These are phyloP conservation scores for Ascochyta pisi DNA, from an alignment of 2,329 filamentous ascomycete genomes.

Conservation along the genomic window DNA sequence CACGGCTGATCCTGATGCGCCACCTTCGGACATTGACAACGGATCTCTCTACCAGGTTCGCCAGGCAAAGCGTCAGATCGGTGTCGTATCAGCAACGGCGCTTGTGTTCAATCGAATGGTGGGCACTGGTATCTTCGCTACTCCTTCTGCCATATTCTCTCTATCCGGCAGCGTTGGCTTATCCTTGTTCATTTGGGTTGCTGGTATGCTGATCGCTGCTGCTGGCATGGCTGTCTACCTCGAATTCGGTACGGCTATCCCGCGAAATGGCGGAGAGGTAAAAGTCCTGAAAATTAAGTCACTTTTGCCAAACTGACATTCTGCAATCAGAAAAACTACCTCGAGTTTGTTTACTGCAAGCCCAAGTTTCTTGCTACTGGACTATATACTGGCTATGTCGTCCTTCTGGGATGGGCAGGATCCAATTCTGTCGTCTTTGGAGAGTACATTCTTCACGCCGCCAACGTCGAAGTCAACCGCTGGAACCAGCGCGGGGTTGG, in stretches of 20 bases:
- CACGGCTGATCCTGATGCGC: constrained; percentile 9
- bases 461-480: constrained; percentile 65
- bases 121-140: constrained; percentile 72
- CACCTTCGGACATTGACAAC: constrained; percentile 27
- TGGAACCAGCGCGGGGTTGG: constrained; percentile 74
- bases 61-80: constrained; percentile 41
- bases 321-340: constrained; percentile 66
- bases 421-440: constrained; percentile 74
- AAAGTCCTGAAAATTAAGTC: background rate
- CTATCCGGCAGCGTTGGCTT: constrained; percentile 68
- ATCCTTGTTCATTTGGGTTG: constrained; percentile 68
- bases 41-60: constrained; percentile 34
- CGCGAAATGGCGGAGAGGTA: constrained; percentile 64
- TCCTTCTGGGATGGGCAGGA: constrained; percentile 68
- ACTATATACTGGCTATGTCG: constrained; percentile 66
- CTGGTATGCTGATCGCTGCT: constrained; percentile 66
- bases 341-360: constrained; percentile 68
- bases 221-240: constrained; percentile 70
- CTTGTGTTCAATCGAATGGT: constrained; percentile 70
- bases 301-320: background rate
- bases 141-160: constrained; percentile 63
- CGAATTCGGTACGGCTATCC: constrained; percentile 70
- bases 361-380: constrained; percentile 68
- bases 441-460: constrained; percentile 72
- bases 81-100: constrained; percentile 34